phyloP scores from a whole-genome alignment of 2,329 filamentous ascomycete species.

The Epichloe glyceriae region DNA sequence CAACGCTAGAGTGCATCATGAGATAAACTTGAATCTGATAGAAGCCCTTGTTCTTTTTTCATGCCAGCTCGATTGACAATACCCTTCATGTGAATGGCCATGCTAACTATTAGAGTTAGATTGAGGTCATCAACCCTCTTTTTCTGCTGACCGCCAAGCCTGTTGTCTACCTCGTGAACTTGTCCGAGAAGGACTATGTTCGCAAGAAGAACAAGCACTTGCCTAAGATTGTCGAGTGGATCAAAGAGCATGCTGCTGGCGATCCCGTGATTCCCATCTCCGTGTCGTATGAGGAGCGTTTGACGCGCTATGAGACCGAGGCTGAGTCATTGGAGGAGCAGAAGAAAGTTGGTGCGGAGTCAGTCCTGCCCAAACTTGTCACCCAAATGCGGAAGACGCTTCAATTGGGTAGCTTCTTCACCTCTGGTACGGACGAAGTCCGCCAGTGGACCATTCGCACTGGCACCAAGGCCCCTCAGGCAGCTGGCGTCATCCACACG shows the following conservation, averaged over 20 bases:
- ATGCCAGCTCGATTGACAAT: slow-evolving; percentile 5
- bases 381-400: slow-evolving; percentile 85
- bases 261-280: slow-evolving; percentile 92
- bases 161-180: slow-evolving; percentile 91
- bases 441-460: slow-evolving; percentile 96
- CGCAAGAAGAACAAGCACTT: slow-evolving; percentile 99
- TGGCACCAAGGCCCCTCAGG: slow-evolving; percentile 93
- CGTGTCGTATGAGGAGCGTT: slow-evolving; percentile 81
- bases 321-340: slow-evolving; percentile 70
- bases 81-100: background rate
- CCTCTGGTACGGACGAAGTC: slow-evolving; percentile 87
- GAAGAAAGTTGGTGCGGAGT: slow-evolving; percentile 78
- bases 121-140: slow-evolving; percentile 94
- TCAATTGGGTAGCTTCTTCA: slow-evolving; percentile 93
- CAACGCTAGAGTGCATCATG: slow-evolving; percentile 69
- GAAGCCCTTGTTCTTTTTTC: slow-evolving; percentile 9
- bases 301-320: slow-evolving; percentile 68
- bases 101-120: slow-evolving; percentile 37
- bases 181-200: slow-evolving; percentile 93
- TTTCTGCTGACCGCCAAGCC: slow-evolving; percentile 94
- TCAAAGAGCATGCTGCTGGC: slow-evolving; percentile 77
- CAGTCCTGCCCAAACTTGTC: slow-evolving; percentile 82
- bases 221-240: slow-evolving; percentile 84
- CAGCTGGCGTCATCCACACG: slow-evolving; percentile 93
- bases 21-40: slow-evolving; percentile 73